phyloP scores from a whole-genome alignment of 345 rosid species.

The Citrus hindsii region DNA sequence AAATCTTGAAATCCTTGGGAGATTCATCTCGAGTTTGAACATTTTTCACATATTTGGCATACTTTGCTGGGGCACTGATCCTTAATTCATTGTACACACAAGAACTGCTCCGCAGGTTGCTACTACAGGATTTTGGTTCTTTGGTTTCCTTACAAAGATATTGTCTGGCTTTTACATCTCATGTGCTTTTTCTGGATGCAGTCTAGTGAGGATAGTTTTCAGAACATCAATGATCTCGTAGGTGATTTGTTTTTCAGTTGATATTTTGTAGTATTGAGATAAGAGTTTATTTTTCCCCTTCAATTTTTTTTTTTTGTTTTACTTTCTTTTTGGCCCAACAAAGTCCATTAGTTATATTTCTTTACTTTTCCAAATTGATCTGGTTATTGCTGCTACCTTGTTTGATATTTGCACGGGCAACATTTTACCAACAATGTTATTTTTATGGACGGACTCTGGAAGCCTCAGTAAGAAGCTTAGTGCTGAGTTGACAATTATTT shows the following conservation, averaged over 20 bases:
- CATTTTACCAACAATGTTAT: constrained; percentile 17
- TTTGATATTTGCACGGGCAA: constrained; percentile 18
- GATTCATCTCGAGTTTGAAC: neutral
- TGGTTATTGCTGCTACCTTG: neutral
- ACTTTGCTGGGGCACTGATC: constrained; percentile 5
- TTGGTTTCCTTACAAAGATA: constrained; percentile 14
- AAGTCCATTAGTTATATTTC: neutral
- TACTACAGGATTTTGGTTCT: constrained; percentile 13
- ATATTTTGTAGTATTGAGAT: constrained; percentile 27
- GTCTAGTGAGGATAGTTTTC: constrained; percentile 21
- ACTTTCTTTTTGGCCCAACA: neutral
- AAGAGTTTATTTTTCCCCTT: constrained; percentile 14
- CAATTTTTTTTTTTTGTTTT: neutral
- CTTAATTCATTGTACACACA: constrained; percentile 26
- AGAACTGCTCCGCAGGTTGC: constrained; percentile 13
- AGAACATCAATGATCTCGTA: constrained; percentile 12
- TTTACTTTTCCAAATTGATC: neutral
- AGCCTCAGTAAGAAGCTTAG: constrained; percentile 10
- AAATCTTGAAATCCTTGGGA: neutral
- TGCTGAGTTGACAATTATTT: neutral
- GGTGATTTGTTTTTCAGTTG: constrained; percentile 9
- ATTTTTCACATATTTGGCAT: constrained; percentile 6
- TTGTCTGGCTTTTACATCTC: constrained; percentile 15
- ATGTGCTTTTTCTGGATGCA: constrained; percentile 9
- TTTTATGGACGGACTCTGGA: neutral